Evolutionary conservation across 306 rosid species (phyloP).

Genomic region (Hippophae gyantsensis): DNA sequence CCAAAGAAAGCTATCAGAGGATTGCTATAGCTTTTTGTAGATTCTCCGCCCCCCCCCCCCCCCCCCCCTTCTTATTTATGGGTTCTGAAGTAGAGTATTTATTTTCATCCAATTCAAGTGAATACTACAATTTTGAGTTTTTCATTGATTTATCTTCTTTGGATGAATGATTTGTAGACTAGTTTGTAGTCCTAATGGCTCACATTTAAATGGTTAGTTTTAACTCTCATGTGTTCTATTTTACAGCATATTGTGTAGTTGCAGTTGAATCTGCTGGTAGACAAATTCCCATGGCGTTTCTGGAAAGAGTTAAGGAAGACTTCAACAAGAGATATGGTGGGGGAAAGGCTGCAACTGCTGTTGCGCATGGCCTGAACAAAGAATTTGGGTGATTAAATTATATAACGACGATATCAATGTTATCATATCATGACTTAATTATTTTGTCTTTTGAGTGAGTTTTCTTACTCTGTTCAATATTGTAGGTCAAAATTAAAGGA

Average conservation of each 20-base stretch:
- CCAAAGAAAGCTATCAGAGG: no score
- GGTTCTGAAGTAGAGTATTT: no score
- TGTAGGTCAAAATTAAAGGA: constrained; percentile 48
- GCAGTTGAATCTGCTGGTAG: constrained; percentile 85
- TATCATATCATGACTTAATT: neutral
- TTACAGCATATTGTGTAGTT: constrained; percentile 80
- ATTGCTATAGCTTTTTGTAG: no score
- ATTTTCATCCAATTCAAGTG: no score
- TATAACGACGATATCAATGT: neutral
- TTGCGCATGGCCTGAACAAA: constrained; percentile 49
- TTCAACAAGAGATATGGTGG: constrained; percentile 72
- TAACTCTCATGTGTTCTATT: constrained; percentile 13
- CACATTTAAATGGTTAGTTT: no score
- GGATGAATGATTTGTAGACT: no score
- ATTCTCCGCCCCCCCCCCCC: no score
- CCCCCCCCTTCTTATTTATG: no score
- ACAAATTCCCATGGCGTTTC: constrained; percentile 76
- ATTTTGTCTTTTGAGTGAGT: neutral
- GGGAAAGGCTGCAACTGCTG: constrained; percentile 83
- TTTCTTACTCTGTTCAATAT: constrained; percentile 8
- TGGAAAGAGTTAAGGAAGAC: constrained; percentile 80
- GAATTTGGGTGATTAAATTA: constrained; percentile 61
- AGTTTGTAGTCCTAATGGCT: no score
- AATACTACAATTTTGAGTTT: no score
- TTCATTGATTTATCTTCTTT: no score